Evolutionary conservation across 805 yeast species (phyloP).

Genomic region (Sugiyamaella lignohabitans): DNA sequence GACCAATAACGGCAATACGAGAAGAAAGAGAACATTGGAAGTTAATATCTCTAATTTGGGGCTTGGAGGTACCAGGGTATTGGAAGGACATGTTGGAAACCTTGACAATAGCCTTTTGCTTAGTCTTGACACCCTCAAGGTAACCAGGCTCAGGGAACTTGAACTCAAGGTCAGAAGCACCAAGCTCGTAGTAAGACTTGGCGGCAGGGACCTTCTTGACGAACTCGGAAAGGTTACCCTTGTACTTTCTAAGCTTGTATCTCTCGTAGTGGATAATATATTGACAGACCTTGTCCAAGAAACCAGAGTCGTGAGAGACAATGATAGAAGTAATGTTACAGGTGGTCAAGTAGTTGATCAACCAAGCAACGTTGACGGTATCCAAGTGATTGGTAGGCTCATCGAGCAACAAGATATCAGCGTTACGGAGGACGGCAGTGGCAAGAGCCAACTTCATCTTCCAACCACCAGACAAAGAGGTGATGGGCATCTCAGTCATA

Average conservation of each 20-base stretch:
- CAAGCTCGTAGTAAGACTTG: constrained; percentile 96
- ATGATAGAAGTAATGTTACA: constrained; percentile 98
- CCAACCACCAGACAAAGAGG: constrained; percentile 99
- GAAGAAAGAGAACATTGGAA: constrained; percentile 99
- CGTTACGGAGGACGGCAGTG: constrained; percentile 97
- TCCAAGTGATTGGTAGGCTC: constrained; percentile 99
- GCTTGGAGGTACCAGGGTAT: constrained; percentile 97
- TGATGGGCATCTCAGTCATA: constrained; percentile 90
- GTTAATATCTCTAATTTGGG: constrained; percentile 83
- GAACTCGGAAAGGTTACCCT: constrained; percentile 98
- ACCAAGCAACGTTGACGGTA: constrained; percentile 99
- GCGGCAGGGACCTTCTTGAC: constrained; percentile 99
- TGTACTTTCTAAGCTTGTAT: constrained; percentile 98
- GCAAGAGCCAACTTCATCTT: constrained; percentile 99
- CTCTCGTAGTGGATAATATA: constrained; percentile 99
- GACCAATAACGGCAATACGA: constrained; percentile 99
- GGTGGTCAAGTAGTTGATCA: constrained; percentile 96
- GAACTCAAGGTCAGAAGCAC: constrained; percentile 97
- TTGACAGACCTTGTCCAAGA: constrained; percentile 95
- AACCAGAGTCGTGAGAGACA: constrained; percentile 99
- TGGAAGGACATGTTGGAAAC: constrained; percentile 97
- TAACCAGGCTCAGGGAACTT: constrained; percentile 99
- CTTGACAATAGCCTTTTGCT: constrained; percentile 99
- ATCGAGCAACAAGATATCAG: constrained; percentile 93
- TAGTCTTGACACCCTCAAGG: constrained; percentile 99